These are phyloP conservation scores for Thalia dealbata DNA, from an alignment of 176 grass and related monocot genomes.

Conservation along the genomic window DNA sequence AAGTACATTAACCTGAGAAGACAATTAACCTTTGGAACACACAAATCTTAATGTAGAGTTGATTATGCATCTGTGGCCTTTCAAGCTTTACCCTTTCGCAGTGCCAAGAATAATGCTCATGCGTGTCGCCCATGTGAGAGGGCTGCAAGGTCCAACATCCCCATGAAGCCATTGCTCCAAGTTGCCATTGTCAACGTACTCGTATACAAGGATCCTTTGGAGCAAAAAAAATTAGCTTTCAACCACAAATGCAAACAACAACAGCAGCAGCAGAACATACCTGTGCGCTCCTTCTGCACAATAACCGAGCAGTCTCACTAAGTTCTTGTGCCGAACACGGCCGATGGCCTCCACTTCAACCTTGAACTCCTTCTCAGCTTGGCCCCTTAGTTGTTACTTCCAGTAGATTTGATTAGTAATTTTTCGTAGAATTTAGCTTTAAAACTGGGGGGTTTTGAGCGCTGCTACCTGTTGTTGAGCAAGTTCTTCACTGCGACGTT, in stretches of 20 bases:
- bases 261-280: not conserved
- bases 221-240: not conserved
- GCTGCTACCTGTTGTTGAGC: not conserved
- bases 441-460: too few species aligned
- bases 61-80: too few species aligned
- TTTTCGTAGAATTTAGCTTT: too few species aligned
- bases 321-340: slow-evolving; percentile 5
- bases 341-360: slow-evolving; percentile 4
- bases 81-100: not conserved
- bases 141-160: slow-evolving; percentile 1
- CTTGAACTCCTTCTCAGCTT: slow-evolving; percentile 6
- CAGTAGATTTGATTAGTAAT: too few species aligned
- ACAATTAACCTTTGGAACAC: too few species aligned
- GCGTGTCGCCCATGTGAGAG: slow-evolving; percentile 1
- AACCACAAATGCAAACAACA: too few species aligned
- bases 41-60: too few species aligned
- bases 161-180: not conserved
- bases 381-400: not conserved
- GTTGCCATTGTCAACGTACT: slow-evolving; percentile 2
- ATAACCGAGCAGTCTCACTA: slow-evolving; percentile 3
- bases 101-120: not conserved
- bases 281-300: slow-evolving; percentile 3
- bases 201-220: not conserved
- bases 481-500: slow-evolving; percentile 1
- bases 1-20: not conserved